Conservation (phyloP, 345 rosid genomes). For the Aethionema arabicum region DNA sequence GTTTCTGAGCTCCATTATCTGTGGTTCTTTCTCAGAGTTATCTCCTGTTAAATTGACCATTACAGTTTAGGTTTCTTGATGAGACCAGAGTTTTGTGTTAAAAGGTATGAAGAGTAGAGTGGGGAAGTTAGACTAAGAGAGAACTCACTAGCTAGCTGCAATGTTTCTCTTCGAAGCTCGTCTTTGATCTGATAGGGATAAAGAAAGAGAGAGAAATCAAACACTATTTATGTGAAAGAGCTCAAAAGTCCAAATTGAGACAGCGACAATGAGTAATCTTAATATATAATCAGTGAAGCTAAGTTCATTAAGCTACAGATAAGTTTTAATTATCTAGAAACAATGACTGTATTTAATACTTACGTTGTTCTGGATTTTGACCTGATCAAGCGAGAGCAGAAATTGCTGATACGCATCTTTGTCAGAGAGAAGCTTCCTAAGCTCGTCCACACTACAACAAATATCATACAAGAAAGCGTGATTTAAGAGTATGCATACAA, state of each 20-base stretch:
- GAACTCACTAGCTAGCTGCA: constrained; percentile 86
- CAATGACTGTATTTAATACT: constrained; percentile 29
- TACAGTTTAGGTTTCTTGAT: neutral
- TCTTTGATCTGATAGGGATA: constrained; percentile 64
- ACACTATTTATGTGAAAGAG: neutral
- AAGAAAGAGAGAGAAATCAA: constrained; percentile 2
- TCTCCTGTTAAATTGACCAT: constrained; percentile 46
- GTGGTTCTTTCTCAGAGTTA: constrained; percentile 88
- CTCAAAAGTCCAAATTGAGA: neutral
- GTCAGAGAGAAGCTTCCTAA: constrained; percentile 77
- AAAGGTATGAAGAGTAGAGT: neutral
- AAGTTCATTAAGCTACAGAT: constrained; percentile 2
- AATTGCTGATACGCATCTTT: constrained; percentile 84
- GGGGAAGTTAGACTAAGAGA: neutral
- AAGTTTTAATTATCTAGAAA: constrained; percentile 6
- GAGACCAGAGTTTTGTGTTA: neutral
- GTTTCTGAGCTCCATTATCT: constrained; percentile 73
- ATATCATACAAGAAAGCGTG: neutral
- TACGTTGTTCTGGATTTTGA: constrained; percentile 83
- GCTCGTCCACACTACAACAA: constrained; percentile 70
- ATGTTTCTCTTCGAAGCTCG: constrained; percentile 83
- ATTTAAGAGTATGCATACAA: neutral
- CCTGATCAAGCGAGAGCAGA: constrained; percentile 77
- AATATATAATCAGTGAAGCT: constrained; percentile 8
- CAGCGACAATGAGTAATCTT: constrained; percentile 5